Conservation (phyloP, 2,329 filamentous ascomycete species). For the Colletotrichum sp. region DNA sequence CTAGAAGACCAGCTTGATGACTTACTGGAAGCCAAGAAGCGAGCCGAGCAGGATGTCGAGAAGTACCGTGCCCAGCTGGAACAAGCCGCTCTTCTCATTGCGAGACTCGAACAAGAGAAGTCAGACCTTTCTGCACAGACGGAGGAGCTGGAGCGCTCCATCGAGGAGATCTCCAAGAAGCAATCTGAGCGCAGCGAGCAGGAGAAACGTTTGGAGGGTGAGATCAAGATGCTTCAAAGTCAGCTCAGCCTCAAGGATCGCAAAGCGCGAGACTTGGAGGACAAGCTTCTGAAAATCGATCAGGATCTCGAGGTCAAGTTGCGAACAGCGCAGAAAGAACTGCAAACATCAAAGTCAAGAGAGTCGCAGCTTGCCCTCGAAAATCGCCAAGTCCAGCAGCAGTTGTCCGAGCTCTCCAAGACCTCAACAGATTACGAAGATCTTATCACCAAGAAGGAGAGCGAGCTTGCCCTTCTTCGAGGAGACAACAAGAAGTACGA, state of each 20-base stretch:
- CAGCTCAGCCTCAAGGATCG: constrained; percentile 88
- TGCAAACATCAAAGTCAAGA: constrained; percentile 74
- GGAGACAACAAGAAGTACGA: constrained; percentile 85
- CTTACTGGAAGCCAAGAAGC: constrained; percentile 87
- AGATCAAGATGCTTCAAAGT: constrained; percentile 90
- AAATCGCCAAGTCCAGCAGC: constrained; percentile 81
- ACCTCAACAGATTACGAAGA: constrained; percentile 97
- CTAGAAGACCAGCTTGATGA: constrained; percentile 93
- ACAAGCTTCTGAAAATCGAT: constrained; percentile 81
- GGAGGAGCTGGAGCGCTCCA: constrained; percentile 70
- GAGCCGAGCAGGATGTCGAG: constrained; percentile 84
- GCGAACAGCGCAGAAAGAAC: constrained; percentile 77
- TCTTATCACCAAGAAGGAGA: constrained; percentile 90
- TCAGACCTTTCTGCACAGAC: constrained; percentile 72
- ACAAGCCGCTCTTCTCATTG: constrained; percentile 88
- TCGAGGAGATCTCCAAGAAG: constrained; percentile 72
- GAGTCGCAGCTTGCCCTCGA: constrained; percentile 81
- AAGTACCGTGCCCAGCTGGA: constrained; percentile 82
- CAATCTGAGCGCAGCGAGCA: constrained; percentile 78
- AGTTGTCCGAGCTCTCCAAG: constrained; percentile 84
- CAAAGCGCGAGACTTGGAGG: constrained; percentile 87
- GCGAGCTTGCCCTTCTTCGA: constrained; percentile 84
- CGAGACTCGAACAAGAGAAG: constrained; percentile 86
- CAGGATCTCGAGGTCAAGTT: constrained; percentile 91
- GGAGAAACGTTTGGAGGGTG: constrained; percentile 78